Evolutionary conservation across 306 rosid species (phyloP), one percentile per base, ranked within the genome.

Genomic region (Mimosa bimucronata): DNA sequence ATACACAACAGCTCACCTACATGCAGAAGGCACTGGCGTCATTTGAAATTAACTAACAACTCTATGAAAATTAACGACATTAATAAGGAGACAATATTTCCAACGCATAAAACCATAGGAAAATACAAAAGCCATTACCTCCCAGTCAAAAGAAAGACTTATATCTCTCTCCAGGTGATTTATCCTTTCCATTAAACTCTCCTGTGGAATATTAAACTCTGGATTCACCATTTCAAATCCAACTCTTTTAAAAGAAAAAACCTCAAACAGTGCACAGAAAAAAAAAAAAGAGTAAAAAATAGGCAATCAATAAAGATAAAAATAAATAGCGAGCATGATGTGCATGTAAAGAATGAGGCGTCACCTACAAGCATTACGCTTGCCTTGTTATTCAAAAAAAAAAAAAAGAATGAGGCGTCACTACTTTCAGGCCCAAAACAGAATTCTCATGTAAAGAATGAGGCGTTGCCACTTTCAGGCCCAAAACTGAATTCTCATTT

Each of bases 161-260:
- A 85, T 79, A 25, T 89, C 92, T 34, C 60, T 71, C 82, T 92
- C 96, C 48, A 86, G 81, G 65, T 75, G 83, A 85, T 76, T 77
- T 84, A 88, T 45, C 78, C 78, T 92, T 84, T 77, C 88, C 78
- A 86, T 86, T 76, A 92, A 87, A 85, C 89, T 84, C 75, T 60
- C 92, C 96, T 92, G 90, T 30, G 25, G 40, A 81, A 85, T 69
- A 78, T 40, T 68, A 45, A 46, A 81, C 7, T 58, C 26, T 83
- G 45, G 76, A 83, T 78, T 85, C 68, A 58, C 71, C 58, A 71
- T 75, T 76, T 71, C 82, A 79, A 58, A 50, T 58, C 67, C 53
- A 55, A 50, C n/a, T 60, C 52, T 21, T 10, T 46, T 71, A 40
- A 62, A 58, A 46, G 62, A 68, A 40, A 73, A 40, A 55, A 26